Base-by-base conservation (phyloP, 306 rosid species). In the Abrus pulchellus region DNA sequence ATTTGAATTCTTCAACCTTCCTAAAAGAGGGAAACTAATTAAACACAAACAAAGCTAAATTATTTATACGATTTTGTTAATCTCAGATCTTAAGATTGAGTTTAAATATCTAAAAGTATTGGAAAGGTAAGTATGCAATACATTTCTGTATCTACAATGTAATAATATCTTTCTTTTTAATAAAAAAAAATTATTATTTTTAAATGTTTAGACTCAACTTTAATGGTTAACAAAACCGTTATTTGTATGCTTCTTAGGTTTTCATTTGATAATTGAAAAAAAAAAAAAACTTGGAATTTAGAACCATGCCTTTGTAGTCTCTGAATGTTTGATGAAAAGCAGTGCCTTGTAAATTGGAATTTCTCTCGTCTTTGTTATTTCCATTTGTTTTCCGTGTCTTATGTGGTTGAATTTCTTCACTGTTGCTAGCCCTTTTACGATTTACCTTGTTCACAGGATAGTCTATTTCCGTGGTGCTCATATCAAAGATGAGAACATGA, bases 391-490 rank as follows among this genome's bases (percentile, higher is more conserved):
- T 79, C 1, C 0, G 13, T 2, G 7, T 55, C 76, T 57, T 59
- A 1, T 0, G 0, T 43, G 49, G 68, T 56, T 47, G 62, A 47
- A 68, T 36, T 8, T 75, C 40, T 44, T 57, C 71, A 33, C 62
- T 7, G 1, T 34, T 47, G 5, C 3, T 5, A 14, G 28, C 12
- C 40, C 77, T 79, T 57, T 57, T 75, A 32, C 13, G 55, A 56
- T 75, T 4, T 36, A 32, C n/a, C 5, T 14, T 52, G 33, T 28
- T 38, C 6, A 71, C 3, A 14, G 85, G 82, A 45, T 82, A 70
- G 1, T 69, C 78, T 40, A 76, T 82, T 70, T 82, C 86, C 28
- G 11, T 8, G 11, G 53, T 30, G 61, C 44, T 70, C 32, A 3
- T 9, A 54, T 63, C 79, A 63, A 27, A 40, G 0, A 82, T 76